These are phyloP conservation scores for Candida broadrunensis DNA, from an alignment of 805 yeast genomes.

Conservation along the genomic window DNA sequence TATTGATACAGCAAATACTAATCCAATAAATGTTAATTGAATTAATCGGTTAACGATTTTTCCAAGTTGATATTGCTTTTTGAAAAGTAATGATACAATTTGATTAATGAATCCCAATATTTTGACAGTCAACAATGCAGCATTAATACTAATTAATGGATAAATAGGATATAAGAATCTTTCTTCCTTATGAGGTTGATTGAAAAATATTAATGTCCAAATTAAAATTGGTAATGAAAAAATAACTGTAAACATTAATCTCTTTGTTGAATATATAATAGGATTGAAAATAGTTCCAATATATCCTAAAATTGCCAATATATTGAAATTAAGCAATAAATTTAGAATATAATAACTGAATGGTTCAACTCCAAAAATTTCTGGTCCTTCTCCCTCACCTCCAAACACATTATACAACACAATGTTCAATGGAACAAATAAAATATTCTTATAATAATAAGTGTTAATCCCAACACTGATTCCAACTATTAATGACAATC, in stretches of 20 bases:
- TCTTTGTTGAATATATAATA: slow-evolving; percentile 9
- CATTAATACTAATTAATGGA: slow-evolving; percentile 61
- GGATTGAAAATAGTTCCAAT: slow-evolving; percentile 32
- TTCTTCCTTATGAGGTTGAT: slow-evolving; percentile 92
- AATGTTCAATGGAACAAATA: slow-evolving; percentile 78
- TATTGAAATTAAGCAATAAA: slow-evolving; percentile 71
- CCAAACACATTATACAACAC: slow-evolving; percentile 78
- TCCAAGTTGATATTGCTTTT: not conserved
- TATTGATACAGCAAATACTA: slow-evolving; percentile 17
- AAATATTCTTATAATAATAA: slow-evolving; percentile 39
- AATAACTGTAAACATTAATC: slow-evolving; percentile 10
- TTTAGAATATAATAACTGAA: slow-evolving; percentile 67
- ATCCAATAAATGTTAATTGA: not conserved
- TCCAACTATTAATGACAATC: not conserved
- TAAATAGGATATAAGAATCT: slow-evolving; percentile 86
- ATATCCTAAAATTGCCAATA: slow-evolving; percentile 41
- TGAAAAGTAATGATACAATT: not conserved
- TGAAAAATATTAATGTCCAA: slow-evolving; percentile 66
- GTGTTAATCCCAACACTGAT: slow-evolving; percentile 15
- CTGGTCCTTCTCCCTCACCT: slow-evolving; percentile 73
- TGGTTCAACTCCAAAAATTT: slow-evolving; percentile 87
- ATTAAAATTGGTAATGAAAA: slow-evolving; percentile 49
- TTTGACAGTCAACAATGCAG: slow-evolving; percentile 45
- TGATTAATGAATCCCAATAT: slow-evolving; percentile 7
- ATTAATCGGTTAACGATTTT: not conserved